These are phyloP conservation scores for Albugo laibachii DNA, from an alignment of 352 stramenopile genomes.

Conservation along the genomic window DNA sequence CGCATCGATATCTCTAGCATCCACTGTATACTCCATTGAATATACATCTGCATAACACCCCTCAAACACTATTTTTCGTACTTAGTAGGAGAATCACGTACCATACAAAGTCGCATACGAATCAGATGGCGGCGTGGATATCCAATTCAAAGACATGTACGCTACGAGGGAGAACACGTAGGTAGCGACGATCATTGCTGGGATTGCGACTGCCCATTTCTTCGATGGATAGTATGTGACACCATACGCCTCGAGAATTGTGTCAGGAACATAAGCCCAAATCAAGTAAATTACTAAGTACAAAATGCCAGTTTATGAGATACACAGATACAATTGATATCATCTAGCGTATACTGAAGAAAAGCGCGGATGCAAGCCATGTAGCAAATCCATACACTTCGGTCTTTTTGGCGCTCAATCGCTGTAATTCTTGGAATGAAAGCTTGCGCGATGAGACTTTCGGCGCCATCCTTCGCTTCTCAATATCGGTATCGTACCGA, in stretches of 20 bases:
- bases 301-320: background rate
- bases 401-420: slow-evolving; percentile 60
- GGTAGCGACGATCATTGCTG: slow-evolving; percentile 59
- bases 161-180: slow-evolving; percentile 66
- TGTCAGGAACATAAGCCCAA: slow-evolving; percentile 76
- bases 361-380: slow-evolving; percentile 57
- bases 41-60: slow-evolving; percentile 19
- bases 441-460: too few species aligned
- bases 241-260: slow-evolving; percentile 48
- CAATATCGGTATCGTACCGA: too few species aligned
- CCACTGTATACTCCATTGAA: slow-evolving; percentile 26
- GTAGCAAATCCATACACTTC: slow-evolving; percentile 76
- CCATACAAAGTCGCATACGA: slow-evolving; percentile 62
- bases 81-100: slow-evolving; percentile 2
- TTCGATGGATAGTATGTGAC: slow-evolving; percentile 81
- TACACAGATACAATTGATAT: slow-evolving; percentile 1
- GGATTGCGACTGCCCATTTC: slow-evolving; percentile 78
- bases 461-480: too few species aligned
- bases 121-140: slow-evolving; percentile 39
- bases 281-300: slow-evolving; percentile 58
- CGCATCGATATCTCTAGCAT: slow-evolving; percentile 19
- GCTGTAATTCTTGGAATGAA: slow-evolving; percentile 68
- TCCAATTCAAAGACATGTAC: slow-evolving; percentile 72
- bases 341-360: slow-evolving; percentile 27
- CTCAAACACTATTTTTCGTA: background rate